Conservation (phyloP, 805 yeast genomes). For the Zygotorulaspora florentina region DNA sequence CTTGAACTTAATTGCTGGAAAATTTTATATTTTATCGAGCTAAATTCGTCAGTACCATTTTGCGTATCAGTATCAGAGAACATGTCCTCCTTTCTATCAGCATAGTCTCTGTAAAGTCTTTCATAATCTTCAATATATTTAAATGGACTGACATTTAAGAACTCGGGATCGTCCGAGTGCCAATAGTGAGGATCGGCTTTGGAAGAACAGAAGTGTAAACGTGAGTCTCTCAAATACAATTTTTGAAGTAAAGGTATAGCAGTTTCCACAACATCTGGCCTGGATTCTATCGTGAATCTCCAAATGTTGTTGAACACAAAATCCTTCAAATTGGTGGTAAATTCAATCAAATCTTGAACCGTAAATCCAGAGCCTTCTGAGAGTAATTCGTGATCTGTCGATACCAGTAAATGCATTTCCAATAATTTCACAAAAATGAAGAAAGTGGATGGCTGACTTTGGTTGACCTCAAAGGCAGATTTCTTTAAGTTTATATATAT, state of each 20-base stretch:
- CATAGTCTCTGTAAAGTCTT: constrained; percentile 22
- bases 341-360: constrained; percentile 12
- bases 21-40: constrained; percentile 13
- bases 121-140: constrained; percentile 27
- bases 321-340: constrained; percentile 20
- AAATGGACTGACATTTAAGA: constrained; percentile 19
- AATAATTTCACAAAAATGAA: constrained; percentile 20
- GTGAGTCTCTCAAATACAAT: constrained; percentile 31
- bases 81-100: constrained; percentile 12
- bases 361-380: constrained; percentile 15
- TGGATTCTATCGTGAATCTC: constrained; percentile 9
- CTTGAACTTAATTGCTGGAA: constrained; percentile 21
- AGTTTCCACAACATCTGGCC: constrained; percentile 9
- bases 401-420: constrained; percentile 23
- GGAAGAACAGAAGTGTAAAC: constrained; percentile 23
- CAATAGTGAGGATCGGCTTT: constrained; percentile 17
- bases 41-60: constrained; percentile 32
- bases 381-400: constrained; percentile 31
- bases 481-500: constrained; percentile 4
- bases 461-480: not conserved
- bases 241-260: constrained; percentile 22
- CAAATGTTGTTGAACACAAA: constrained; percentile 24
- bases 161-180: constrained; percentile 25
- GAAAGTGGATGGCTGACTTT: constrained; percentile 9
- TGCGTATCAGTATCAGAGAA: constrained; percentile 32